These are phyloP conservation scores for Calocera cornea DNA, from an alignment of 768 basidiomycete genomes.

Conservation along the genomic window DNA sequence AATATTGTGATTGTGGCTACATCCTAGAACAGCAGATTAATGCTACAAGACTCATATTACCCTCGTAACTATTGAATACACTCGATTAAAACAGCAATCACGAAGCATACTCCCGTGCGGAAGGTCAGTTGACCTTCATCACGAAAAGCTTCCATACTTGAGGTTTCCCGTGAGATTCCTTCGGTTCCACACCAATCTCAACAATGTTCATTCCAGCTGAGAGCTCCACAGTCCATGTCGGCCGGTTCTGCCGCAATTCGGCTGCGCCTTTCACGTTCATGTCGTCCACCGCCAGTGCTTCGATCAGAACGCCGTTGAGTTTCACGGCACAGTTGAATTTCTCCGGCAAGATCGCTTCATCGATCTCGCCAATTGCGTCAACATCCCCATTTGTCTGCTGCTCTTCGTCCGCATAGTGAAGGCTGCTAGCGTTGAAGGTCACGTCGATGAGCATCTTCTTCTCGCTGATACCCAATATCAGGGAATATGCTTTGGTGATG, in stretches of 20 bases:
- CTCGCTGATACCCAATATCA: not conserved
- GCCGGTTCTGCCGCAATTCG: not conserved
- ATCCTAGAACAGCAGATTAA: not conserved
- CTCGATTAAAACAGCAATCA: not conserved
- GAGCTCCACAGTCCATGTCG: not conserved
- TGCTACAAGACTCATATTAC: not conserved
- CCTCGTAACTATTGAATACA: not conserved
- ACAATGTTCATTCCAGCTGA: not conserved
- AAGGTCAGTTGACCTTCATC: not conserved
- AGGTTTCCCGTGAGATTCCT: not conserved
- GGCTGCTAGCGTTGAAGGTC: not conserved
- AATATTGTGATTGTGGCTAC: not conserved
- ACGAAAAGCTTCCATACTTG: not conserved
- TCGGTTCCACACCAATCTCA: not conserved
- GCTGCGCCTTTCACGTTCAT: not conserved
- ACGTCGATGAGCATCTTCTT: not conserved
- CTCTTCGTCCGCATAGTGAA: not conserved
- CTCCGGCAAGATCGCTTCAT: not conserved
- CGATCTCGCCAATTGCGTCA: not conserved
- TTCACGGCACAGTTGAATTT: not conserved
- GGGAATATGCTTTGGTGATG: not conserved
- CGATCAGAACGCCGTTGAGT: not conserved
- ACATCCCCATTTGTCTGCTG: not conserved
- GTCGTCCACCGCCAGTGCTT: not conserved
- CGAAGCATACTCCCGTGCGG: not conserved